Evolutionary conservation across 345 rosid species (phyloP), one percentile per base, ranked within the genome.

Genomic region (Viola odorata): DNA sequence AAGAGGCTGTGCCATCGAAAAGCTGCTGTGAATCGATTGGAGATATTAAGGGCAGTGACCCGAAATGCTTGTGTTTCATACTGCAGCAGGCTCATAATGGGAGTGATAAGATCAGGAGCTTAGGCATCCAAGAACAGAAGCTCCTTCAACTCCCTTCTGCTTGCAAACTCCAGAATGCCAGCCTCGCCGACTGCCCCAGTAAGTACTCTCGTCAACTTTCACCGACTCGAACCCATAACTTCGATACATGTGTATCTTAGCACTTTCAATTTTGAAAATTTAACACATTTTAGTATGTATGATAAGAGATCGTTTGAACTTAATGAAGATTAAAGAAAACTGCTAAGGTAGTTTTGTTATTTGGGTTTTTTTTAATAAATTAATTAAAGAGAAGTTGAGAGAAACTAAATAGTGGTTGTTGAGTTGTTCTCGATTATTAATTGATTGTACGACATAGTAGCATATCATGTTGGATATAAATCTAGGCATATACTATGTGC

Each of bases 121-220:
- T 88, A 58, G 97, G 97, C 12, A 73, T 94, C 10, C 89, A 78
- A 67, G 85, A 80, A 67, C 72, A 63, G 39, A 84, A 75, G 60
- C 72, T 94, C 38, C 75, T 94, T 65, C 88, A 83, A 77, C 96
- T 94, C 47, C 96, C 99, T 12, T 61, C 87, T 42, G 85, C 83
- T 60, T 94, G 99, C 69, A 75, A 84, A 71, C 36, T 94, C 58
- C 71, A 77, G 15, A 91, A 91, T 70, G 81, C 91, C 38, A 86
- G 83, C 73, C 32, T 84, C 74, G 61, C 68, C 50, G 53, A 78
- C 8, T 91, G 97, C 71, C 95, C 96, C 10, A 77, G 97, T 91
- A 50, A 66, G 85, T 69, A 12, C 12, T 62, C 44, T 10, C 41
- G 42, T 5, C 9, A 38, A 7, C 12, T 54, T 36, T 23, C 44